Evolutionary conservation across 2,329 filamentous ascomycete genomes (phyloP).

Genomic region (Microdochium bolleyi): DNA sequence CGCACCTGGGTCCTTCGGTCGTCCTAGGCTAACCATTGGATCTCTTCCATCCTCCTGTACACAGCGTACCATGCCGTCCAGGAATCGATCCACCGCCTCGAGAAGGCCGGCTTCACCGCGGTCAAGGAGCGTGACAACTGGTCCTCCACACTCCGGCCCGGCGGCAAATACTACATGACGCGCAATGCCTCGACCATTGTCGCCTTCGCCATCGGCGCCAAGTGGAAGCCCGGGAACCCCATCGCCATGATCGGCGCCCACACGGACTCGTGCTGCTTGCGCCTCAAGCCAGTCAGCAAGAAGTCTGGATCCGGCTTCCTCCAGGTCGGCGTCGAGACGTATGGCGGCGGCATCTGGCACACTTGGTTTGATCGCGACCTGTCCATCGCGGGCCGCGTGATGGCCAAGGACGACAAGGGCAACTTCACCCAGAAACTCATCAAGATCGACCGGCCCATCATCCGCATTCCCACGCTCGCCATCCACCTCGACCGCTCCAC

Average conservation of each 20-base stretch:
- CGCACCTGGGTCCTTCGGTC: background rate
- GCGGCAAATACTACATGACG: conserved; percentile 94
- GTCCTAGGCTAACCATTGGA: background rate
- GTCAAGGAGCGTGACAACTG: conserved; percentile 90
- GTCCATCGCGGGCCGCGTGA: conserved; percentile 78
- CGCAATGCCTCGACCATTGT: conserved; percentile 89
- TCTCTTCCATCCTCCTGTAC: background rate
- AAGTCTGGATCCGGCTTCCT: conserved; percentile 80
- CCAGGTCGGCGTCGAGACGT: conserved; percentile 93
- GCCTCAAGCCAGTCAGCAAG: conserved; percentile 91
- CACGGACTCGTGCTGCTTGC: conserved; percentile 87
- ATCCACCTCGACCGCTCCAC: conserved; percentile 86
- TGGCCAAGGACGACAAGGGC: conserved; percentile 68
- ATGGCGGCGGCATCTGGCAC: conserved; percentile 95
- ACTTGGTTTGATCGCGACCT: conserved; percentile 97
- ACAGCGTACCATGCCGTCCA: conserved; percentile 90
- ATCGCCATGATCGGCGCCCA: conserved; percentile 92
- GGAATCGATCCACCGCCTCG: conserved; percentile 66
- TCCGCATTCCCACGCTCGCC: conserved; percentile 87
- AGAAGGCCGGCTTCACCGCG: conserved; percentile 76
- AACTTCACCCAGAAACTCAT: conserved; percentile 77
- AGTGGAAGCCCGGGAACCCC: conserved; percentile 87
- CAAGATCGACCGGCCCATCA: conserved; percentile 82
- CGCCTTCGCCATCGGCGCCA: conserved; percentile 82
- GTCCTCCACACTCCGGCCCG: conserved; percentile 69